These are phyloP conservation scores for Jatropha multifida DNA, from an alignment of 441 rosid species.

Conservation along the genomic window DNA sequence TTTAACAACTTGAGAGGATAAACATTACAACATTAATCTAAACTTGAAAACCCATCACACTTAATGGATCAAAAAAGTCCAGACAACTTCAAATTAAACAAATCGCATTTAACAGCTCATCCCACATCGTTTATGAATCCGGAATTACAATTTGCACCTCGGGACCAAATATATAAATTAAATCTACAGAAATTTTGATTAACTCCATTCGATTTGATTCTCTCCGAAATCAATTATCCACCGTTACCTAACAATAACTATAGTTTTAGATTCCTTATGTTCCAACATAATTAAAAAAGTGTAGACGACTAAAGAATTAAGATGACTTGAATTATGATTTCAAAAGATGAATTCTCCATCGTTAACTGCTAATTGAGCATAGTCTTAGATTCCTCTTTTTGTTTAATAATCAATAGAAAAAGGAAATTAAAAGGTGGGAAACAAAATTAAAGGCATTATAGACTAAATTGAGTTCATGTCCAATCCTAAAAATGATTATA, in stretches of 20 bases:
- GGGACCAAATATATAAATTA: no score
- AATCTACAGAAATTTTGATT: no score
- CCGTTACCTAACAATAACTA: no score
- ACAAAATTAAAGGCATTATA: constrained; percentile 22
- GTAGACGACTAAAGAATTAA: no score
- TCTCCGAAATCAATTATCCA: no score
- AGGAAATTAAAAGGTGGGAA: constrained; percentile 5
- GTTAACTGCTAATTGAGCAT: not conserved
- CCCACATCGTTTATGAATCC: no score
- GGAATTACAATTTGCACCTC: no score
- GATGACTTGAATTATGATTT: constrained; percentile 2
- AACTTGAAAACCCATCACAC: constrained; percentile 35
- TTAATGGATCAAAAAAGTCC: constrained; percentile 30
- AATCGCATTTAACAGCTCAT: not conserved
- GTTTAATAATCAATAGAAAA: no score
- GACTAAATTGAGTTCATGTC: constrained; percentile 44
- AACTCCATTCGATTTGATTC: no score
- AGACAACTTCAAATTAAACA: constrained; percentile 5
- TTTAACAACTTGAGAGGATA: constrained; percentile 23
- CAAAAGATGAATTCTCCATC: constrained; percentile 28
- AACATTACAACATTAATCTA: constrained; percentile 21
- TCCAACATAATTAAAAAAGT: no score
- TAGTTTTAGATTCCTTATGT: no score
- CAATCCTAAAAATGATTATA: constrained; percentile 33
- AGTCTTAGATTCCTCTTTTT: constrained; percentile 27